phyloP scores from a whole-genome alignment of 2,329 filamentous ascomycete genomes.

The Arthrobotrys musiformis region DNA sequence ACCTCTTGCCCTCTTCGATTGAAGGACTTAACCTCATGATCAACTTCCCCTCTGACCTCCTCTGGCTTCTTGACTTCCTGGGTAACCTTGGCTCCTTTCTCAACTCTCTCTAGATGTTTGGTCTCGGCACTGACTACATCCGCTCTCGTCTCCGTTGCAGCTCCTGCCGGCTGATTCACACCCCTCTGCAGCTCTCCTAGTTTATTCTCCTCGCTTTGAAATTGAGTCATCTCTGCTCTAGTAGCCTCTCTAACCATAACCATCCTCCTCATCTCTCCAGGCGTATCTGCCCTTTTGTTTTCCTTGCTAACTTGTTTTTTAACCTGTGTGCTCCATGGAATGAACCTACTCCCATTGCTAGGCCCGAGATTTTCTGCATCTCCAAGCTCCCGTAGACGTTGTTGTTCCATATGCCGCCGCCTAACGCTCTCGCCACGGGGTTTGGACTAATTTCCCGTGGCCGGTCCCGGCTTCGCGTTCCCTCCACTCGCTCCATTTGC shows the following conservation, averaged over 20 bases:
- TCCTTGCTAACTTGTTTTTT: background rate
- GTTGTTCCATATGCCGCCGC: background rate
- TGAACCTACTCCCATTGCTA: background rate
- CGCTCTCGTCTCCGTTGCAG: background rate
- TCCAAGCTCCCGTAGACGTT: background rate
- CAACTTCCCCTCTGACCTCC: background rate
- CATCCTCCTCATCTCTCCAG: background rate
- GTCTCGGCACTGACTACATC: background rate
- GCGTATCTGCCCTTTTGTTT: background rate
- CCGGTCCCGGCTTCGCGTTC: slow-evolving; percentile 6
- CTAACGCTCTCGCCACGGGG: slow-evolving; percentile 11
- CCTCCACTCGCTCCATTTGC: background rate
- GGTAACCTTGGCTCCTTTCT: background rate
- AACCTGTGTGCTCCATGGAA: background rate
- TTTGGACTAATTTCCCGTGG: slow-evolving; percentile 18
- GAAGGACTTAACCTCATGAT: background rate
- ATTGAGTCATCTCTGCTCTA: background rate
- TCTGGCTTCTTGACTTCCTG: background rate
- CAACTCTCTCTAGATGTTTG: background rate
- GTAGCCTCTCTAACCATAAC: background rate
- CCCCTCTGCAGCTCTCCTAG: background rate
- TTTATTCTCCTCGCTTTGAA: background rate
- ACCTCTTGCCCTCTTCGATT: background rate
- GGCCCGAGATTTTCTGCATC: background rate
- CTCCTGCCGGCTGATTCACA: background rate